Evolutionary conservation across 495 filamentous ascomycete species (phyloP), one percentile per base, ranked within the genome.

Genomic region (Podospora tetraspora): DNA sequence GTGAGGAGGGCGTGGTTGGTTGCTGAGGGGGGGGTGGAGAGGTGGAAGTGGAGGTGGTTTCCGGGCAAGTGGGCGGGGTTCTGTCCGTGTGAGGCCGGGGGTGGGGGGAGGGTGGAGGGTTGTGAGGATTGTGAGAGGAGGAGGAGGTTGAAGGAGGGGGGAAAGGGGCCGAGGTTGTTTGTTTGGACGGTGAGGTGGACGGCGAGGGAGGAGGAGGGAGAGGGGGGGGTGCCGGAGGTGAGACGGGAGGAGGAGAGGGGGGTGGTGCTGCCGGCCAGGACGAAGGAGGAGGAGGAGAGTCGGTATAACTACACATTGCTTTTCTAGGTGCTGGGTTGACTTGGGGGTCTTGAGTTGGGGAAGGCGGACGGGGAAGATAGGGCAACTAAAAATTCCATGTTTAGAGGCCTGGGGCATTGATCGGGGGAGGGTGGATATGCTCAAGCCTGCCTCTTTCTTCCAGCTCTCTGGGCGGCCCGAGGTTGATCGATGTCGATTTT

Each of bases 181-280:
- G 61, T 62, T n/a, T 62, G 61, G 61, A 62, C 61, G 61, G 61
- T 62, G 25, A 62, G 3, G 8, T 62, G 61, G 61, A 62, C 27
- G 61, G 23, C 32, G 19, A 62, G 30, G 61, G 27, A 21, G 27
- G 61, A 62, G 25, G 61, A 34, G 29, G 27, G 21, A 4, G 32
- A n/a, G 21, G 25, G 19, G 11, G 61, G 5, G 25, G 32, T 32
- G 22, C 2, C 23, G 27, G 12, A 32, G 27, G 25, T 8, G 24
- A 5, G 1, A 1, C 9, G 1, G 7, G 22, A 62, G 61, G 32
- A 32, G 27, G n/a, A 21, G 16, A 62, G 3, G 61, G 27, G 32
- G 16, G 12, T 37, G 6, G 27, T 62, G 61, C 61, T 62, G 7
- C 61, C 61, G 6, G 61, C 61, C 29, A 32, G 1, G 27, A 62